Base-by-base conservation (phyloP, 176 grass and related monocot species). In the Themeda triandra region DNA sequence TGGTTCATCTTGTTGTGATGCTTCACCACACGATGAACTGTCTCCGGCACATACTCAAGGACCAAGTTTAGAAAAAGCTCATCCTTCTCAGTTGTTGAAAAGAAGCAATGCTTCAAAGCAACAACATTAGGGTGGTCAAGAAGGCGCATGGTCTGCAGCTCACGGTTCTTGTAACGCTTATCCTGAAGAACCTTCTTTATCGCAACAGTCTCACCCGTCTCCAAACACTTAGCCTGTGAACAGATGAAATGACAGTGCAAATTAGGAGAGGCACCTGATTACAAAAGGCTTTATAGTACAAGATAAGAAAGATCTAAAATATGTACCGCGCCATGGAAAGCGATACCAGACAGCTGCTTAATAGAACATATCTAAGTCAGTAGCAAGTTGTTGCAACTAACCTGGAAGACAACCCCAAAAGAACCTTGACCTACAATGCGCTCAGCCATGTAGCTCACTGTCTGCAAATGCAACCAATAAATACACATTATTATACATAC, bases 131-230 rank as follows among this genome's bases (percentile, higher is more conserved):
- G 92, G 58, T 94, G 90, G 82, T 94, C 92, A 73, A 94, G 85
- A 73, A 92, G 85, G 42, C 89, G 92, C 90, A 94, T 94, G 54
- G 90, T 94, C 58, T 94, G 92, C 31, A 94, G 78, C 66, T 94
- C 92, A 31, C 92, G 92, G 70, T 94, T 94, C 90, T 94, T 94
- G 85, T 94, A 94, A n/a, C 92, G 88, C 87, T 94, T 94, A 42
- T 94, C 92, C 83, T 94, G 92, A 71, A 94, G 89, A 85, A 94
- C 92, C 87, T 94, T 94, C 85, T 94, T 94, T 73, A 94, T 94
- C 12, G 92, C 92, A 63, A 94, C 92, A 72, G 90, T 92, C 79
- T 94, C 92, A 64, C 92, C 87, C 13, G 82, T 94, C 85, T 94
- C 92, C 70, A 94, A 82, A 46, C 92, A 94, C 69, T 92, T 94